Percentiles rank a stretch among this genome's conserved stretches.
Evolutionary conservation across 441 rosid genomes (phyloP).

Genomic region (Gossypium davidsonii): DNA sequence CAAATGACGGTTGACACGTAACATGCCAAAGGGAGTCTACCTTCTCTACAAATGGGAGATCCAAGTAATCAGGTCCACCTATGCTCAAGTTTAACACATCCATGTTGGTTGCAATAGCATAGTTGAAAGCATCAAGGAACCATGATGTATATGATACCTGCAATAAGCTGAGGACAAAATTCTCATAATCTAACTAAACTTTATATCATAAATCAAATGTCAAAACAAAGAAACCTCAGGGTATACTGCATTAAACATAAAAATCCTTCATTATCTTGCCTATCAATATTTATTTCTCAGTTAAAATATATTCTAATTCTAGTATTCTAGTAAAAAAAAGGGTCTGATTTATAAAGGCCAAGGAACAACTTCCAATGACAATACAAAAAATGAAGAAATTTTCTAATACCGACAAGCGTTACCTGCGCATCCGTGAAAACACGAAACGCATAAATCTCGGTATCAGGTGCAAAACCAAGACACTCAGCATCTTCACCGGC

Average conservation of each 20-base stretch:
- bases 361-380: background rate
- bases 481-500: conserved; percentile 85
- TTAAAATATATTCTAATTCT: background rate
- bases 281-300: background rate
- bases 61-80: conserved; percentile 98
- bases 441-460: conserved; percentile 91
- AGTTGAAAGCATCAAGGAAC: conserved; percentile 98
- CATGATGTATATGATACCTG: conserved; percentile 99
- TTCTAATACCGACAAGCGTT: conserved; percentile 37
- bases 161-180: conserved; percentile 84
- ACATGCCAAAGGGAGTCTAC: conserved; percentile 30
- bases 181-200: conserved; percentile 60
- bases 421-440: conserved; percentile 99
- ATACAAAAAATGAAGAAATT: conserved; percentile 6
- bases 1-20: background rate
- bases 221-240: background rate
- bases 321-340: background rate
- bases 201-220: conserved; percentile 10
- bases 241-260: background rate
- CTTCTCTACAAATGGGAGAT: conserved; percentile 97
- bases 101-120: conserved; percentile 89
- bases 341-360: background rate
- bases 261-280: background rate
- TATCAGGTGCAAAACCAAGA: conserved; percentile 94
- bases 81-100: conserved; percentile 97